Conservation (phyloP, 2,329 filamentous ascomycete genomes). For the Stagonosporopsis rhizophila region DNA sequence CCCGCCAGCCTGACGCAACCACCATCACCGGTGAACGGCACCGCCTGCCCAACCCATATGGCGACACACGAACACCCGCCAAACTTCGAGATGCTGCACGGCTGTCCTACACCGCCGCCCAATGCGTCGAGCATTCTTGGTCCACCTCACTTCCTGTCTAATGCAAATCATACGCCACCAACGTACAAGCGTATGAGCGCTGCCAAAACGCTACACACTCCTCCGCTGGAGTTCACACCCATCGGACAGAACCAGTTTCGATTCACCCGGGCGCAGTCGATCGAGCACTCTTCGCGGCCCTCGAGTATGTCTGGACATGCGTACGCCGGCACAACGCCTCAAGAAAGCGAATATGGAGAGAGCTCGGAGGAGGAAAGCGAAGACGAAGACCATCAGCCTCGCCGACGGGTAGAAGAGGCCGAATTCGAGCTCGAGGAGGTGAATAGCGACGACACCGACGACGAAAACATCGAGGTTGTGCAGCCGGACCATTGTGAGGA, state of each 20-base stretch:
- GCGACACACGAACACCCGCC: conserved; percentile 41
- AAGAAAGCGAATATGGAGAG: conserved; percentile 41
- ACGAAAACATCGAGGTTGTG: conserved; percentile 53
- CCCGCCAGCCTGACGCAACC: conserved; percentile 40
- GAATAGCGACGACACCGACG: conserved; percentile 47
- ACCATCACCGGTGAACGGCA: conserved; percentile 35
- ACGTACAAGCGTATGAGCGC: conserved; percentile 44
- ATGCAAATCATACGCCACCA: conserved; percentile 43
- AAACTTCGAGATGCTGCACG: conserved; percentile 38
- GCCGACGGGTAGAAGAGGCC: conserved; percentile 38
- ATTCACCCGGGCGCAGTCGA: conserved; percentile 47
- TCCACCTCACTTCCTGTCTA: conserved; percentile 38
- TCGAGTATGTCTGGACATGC: conserved; percentile 48
- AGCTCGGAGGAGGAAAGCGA: conserved; percentile 38
- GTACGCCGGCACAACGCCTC: conserved; percentile 37
- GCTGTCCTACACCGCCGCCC: conserved; percentile 47
- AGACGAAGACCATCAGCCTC: conserved; percentile 32
- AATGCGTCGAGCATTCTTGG: conserved; percentile 44
- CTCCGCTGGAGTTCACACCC: conserved; percentile 49
- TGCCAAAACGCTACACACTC: conserved; percentile 42
- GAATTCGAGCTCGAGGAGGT: conserved; percentile 55
- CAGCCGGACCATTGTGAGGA: conserved; percentile 55
- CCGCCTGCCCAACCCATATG: conserved; percentile 38
- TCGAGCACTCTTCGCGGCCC: conserved; percentile 45
- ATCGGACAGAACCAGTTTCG: conserved; percentile 46